Conservation (phyloP, 2,329 filamentous ascomycete species). For the Aspergillus spinulosporus region DNA sequence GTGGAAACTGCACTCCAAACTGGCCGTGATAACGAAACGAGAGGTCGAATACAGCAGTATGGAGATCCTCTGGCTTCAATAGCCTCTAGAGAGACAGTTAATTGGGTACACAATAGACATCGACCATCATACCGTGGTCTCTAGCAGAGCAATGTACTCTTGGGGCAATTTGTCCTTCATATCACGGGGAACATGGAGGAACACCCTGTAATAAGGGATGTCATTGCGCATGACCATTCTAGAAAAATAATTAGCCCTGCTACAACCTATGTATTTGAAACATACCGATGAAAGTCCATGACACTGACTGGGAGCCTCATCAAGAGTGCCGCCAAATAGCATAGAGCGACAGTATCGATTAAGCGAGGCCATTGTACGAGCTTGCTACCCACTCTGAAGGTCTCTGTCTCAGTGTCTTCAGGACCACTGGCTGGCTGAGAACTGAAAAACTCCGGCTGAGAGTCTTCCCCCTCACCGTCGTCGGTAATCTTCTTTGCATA, state of each 20-base stretch:
- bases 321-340: slow-evolving; percentile 75
- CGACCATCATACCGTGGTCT: slow-evolving; percentile 36
- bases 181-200: slow-evolving; percentile 46
- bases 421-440: slow-evolving; percentile 56
- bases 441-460: slow-evolving; percentile 56
- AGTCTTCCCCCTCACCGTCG: slow-evolving; percentile 24
- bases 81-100: slow-evolving; percentile 30
- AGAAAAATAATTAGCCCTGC: neutral
- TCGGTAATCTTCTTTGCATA: slow-evolving; percentile 51
- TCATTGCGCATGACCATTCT: slow-evolving; percentile 64
- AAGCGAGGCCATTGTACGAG: slow-evolving; percentile 60
- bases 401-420: slow-evolving; percentile 35
- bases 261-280: neutral
- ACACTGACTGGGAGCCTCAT: slow-evolving; percentile 75
- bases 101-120: neutral
- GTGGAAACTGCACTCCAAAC: slow-evolving; percentile 70
- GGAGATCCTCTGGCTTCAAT: slow-evolving; percentile 59
- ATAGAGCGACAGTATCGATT: slow-evolving; percentile 72
- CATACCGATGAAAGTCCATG: slow-evolving; percentile 63
- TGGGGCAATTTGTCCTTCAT: slow-evolving; percentile 48
- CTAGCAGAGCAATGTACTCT: slow-evolving; percentile 42
- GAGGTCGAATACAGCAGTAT: slow-evolving; percentile 63
- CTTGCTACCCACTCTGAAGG: slow-evolving; percentile 36
- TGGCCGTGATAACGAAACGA: slow-evolving; percentile 64
- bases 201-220: slow-evolving; percentile 69